Percentiles rank a stretch among this genome's conserved stretches.
Evolutionary conservation across 257 asterid genomes (phyloP).

Genomic region (Nemophila menziesii): DNA sequence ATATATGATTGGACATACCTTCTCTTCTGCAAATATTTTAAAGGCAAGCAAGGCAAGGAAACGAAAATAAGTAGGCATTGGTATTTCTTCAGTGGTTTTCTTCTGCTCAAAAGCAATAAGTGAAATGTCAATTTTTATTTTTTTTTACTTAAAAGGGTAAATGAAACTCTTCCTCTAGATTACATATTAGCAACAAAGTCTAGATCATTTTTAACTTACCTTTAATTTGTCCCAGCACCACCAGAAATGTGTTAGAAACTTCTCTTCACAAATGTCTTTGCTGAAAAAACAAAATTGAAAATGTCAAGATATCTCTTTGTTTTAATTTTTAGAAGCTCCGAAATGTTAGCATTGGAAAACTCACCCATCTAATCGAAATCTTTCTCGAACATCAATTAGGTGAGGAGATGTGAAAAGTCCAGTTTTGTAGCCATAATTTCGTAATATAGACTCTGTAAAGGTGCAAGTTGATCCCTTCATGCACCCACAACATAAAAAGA

Average conservation of each 20-base stretch:
- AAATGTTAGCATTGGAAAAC: conserved; percentile 13
- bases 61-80: conserved; percentile 94
- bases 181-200: not conserved
- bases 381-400: conserved; percentile 94
- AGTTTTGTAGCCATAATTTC: conserved; percentile 77
- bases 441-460: conserved; percentile 77
- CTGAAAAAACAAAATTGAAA: conserved; percentile 28
- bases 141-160: not conserved
- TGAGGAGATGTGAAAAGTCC: conserved; percentile 98
- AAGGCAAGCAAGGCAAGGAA: conserved; percentile 82
- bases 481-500: conserved; percentile 13
- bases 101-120: conserved; percentile 28
- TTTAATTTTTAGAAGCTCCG: not conserved
- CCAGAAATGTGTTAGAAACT: conserved; percentile 78
- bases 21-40: conserved; percentile 58
- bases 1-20: conserved; percentile 28
- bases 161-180: not conserved
- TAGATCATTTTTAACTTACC: conserved; percentile 26
- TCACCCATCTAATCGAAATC: conserved; percentile 86
- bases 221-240: conserved; percentile 69
- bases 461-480: conserved; percentile 93
- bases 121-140: not conserved
- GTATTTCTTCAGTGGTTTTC: conserved; percentile 52
- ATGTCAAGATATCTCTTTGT: not conserved
- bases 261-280: conserved; percentile 49